Base-by-base conservation (phyloP, 805 yeast genomes). In the Naumovozyma dairenensis region DNA sequence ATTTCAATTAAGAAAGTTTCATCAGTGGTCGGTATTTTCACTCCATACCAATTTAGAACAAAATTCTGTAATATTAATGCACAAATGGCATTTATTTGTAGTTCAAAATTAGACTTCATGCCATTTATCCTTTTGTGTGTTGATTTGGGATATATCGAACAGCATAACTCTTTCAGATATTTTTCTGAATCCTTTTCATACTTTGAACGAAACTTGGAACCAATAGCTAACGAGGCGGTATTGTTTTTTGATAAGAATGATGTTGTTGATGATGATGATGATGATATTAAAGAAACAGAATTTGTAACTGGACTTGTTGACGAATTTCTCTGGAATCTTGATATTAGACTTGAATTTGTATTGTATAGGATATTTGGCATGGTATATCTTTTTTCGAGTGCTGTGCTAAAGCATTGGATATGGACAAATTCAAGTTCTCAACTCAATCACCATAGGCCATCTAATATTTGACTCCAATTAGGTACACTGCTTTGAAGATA, bases 21-120 rank as follows among this genome's bases (percentile, higher is more conserved):
- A 31, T 52, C 52, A 5, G 39, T 15, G 1, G 57, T 44, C 6
- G 53, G 49, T 4, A 56, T 46, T 34, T 52, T 56, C n/a, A 37
- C 21, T 10, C 59, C 59, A 35, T 54, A 54, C 61, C 61, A 56
- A 10, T 49, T 32, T 5, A 32, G 33, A 6, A 56, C 33, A 33
- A 48, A 55, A 32, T 51, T 55, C 31, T 49, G 40, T 16, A 50
- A 32, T 8, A 55, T 32, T 22, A 56, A 39, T 6, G 51, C 45
- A 26, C 43, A 20, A 8, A 56, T 43, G 5, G 59, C 48, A 29
- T 48, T 43, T 1, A 45, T 25, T n/a, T 49, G 40, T 20, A 56
- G 36, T 16, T 45, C 44, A 1, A 37, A 18, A 7, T 22, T 25
- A 8, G 29, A 19, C 4, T 41, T 31, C 21, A 49, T 17, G 3